phyloP scores from a whole-genome alignment of 2,329 filamentous ascomycete genomes.

The Fusarium newnesense region DNA sequence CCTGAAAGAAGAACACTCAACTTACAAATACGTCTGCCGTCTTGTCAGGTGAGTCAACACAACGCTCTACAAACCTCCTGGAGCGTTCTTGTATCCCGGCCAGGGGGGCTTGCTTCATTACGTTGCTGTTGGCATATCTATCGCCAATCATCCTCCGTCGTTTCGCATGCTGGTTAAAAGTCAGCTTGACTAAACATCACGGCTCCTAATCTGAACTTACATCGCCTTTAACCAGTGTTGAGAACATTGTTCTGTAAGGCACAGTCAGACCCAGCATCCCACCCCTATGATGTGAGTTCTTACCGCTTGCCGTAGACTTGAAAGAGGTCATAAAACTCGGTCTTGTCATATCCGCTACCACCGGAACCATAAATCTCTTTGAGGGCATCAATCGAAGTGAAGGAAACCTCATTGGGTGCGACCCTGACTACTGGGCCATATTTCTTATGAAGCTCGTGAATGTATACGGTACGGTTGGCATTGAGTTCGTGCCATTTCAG shows the following conservation, averaged over 20 bases:
- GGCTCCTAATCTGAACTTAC: constrained; percentile 48
- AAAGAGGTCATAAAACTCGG: constrained; percentile 71
- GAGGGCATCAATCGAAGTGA: constrained; percentile 64
- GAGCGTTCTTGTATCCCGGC: constrained; percentile 68
- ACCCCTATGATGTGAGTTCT: constrained; percentile 27
- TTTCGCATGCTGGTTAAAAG: constrained; percentile 63
- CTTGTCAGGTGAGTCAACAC: constrained; percentile 54
- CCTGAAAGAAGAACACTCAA: not conserved
- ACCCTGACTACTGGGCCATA: constrained; percentile 69
- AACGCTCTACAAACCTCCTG: constrained; percentile 64
- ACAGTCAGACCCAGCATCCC: not conserved
- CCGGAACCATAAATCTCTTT: constrained; percentile 72
- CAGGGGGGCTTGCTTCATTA: constrained; percentile 66
- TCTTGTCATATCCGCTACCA: constrained; percentile 73
- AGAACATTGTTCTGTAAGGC: constrained; percentile 66
- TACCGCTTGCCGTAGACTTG: constrained; percentile 66
- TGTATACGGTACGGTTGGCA: constrained; percentile 62
- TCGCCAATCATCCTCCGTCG: constrained; percentile 73
- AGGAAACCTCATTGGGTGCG: constrained; percentile 68
- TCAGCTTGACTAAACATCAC: not conserved
- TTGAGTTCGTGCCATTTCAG: constrained; percentile 68
- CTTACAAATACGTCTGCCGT: constrained; percentile 71
- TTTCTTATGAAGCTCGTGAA: constrained; percentile 63
- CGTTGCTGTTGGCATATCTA: constrained; percentile 75
- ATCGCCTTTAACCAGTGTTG: constrained; percentile 64